phyloP scores from a whole-genome alignment of 2,329 filamentous ascomycete genomes.

The Nannizzia gypsea region DNA sequence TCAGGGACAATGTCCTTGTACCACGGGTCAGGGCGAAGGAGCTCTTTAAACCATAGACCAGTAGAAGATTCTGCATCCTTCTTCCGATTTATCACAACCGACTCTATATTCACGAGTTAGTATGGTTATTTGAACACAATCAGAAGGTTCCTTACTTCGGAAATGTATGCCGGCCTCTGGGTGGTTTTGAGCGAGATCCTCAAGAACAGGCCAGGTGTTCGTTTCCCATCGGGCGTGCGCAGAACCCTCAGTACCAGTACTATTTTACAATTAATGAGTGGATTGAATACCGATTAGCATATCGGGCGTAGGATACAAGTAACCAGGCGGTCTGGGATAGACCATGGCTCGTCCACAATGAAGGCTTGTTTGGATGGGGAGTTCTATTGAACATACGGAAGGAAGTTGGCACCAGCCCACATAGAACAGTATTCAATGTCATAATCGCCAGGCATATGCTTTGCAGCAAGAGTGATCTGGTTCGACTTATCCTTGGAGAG shows the following conservation, averaged over 20 bases:
- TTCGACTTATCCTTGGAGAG: slow-evolving; percentile 46
- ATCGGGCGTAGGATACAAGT: neutral
- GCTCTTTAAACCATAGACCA: slow-evolving; percentile 52
- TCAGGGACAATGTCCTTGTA: slow-evolving; percentile 60
- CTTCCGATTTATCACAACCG: slow-evolving; percentile 46
- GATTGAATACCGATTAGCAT: neutral
- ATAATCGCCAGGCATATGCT: slow-evolving; percentile 89
- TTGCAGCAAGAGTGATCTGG: slow-evolving; percentile 60
- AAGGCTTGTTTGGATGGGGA: neutral
- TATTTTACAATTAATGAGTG: slow-evolving; percentile 13
- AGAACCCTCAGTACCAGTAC: slow-evolving; percentile 30
- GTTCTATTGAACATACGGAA: slow-evolving; percentile 46
- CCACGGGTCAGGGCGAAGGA: slow-evolving; percentile 60
- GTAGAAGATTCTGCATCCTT: slow-evolving; percentile 49
- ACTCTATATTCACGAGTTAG: slow-evolving; percentile 25
- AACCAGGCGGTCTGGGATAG: neutral
- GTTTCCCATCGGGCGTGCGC: slow-evolving; percentile 44
- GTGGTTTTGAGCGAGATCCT: slow-evolving; percentile 48
- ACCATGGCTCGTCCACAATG: neutral
- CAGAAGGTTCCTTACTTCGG: slow-evolving; percentile 42
- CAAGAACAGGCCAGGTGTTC: slow-evolving; percentile 53
- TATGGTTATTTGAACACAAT: neutral
- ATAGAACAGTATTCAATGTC: slow-evolving; percentile 83
- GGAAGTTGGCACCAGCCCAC: slow-evolving; percentile 73
- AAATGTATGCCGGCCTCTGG: slow-evolving; percentile 74